Conservation (phyloP, 1,284 basidiomycete genomes). For the Ganoderma lingzhi region DNA sequence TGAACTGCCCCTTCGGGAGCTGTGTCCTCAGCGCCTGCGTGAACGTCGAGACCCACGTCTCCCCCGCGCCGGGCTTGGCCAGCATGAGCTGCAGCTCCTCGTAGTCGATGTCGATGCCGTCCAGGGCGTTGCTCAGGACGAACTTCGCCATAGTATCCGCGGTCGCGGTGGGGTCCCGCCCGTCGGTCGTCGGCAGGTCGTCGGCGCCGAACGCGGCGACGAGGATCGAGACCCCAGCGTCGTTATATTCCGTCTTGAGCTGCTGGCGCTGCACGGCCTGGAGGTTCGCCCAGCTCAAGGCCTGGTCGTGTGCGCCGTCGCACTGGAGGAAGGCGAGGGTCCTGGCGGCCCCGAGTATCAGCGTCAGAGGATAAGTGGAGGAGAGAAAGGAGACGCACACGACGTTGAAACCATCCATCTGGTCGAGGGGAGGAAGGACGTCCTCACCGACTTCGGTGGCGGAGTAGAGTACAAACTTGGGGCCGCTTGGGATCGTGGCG, state of each 20-base stretch:
- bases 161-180: conserved; percentile 48
- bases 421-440: conserved; percentile 22
- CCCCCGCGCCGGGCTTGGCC: conserved; percentile 17
- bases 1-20: conserved; percentile 43
- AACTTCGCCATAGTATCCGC: conserved; percentile 58
- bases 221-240: conserved; percentile 54
- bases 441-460: conserved; percentile 10
- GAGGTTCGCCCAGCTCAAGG: conserved; percentile 48
- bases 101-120: conserved; percentile 67
- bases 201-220: conserved; percentile 60
- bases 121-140: conserved; percentile 43
- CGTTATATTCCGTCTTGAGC: conserved; percentile 50
- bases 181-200: conserved; percentile 55
- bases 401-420: conserved; percentile 52
- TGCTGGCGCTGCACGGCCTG: conserved; percentile 40
- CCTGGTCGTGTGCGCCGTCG: conserved; percentile 53
- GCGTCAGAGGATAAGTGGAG: background rate
- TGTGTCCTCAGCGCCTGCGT: conserved; percentile 19
- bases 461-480: conserved; percentile 28
- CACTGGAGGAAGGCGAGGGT: conserved; percentile 50
- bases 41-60: conserved; percentile 48
- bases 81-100: conserved; percentile 42
- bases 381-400: conserved; percentile 44
- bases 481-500: conserved; percentile 6
- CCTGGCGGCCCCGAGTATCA: background rate